phyloP scores from a whole-genome alignment of 768 basidiomycete species.

The Sporobolomyces phaffii region DNA sequence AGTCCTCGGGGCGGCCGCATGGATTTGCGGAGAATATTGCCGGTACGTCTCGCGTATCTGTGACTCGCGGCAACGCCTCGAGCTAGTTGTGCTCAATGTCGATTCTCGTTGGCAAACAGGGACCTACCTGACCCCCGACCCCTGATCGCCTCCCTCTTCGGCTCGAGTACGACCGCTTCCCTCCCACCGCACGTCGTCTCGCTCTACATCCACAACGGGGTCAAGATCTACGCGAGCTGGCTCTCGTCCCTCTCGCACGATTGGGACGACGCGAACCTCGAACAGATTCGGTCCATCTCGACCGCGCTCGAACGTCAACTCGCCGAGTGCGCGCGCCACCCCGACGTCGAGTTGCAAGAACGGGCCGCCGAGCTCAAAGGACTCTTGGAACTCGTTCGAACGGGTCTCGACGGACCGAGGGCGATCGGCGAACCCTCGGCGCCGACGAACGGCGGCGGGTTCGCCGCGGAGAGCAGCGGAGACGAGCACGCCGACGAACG shows the following conservation, averaged over 20 bases:
- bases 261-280: conserved; percentile 69
- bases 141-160: conserved; percentile 59
- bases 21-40: conserved; percentile 93
- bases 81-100: conserved; percentile 13
- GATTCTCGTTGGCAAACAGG: conserved; percentile 47
- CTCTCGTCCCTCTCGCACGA: conserved; percentile 64
- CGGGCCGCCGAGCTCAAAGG: conserved; percentile 53
- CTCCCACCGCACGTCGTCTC: conserved; percentile 63
- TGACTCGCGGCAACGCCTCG: conserved; percentile 10
- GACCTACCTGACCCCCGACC: conserved; percentile 73
- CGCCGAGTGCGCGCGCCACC: conserved; percentile 56
- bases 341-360: conserved; percentile 86
- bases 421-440: neutral
- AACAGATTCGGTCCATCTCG: conserved; percentile 61
- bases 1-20: conserved; percentile 87
- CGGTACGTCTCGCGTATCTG: conserved; percentile 51
- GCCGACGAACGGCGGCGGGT: neutral
- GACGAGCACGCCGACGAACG: neutral
- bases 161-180: conserved; percentile 55
- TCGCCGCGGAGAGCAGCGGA: neutral
- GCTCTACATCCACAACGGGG: conserved; percentile 72
- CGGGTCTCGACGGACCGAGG: conserved; percentile 41
- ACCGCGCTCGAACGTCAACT: conserved; percentile 60
- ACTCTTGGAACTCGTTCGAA: conserved; percentile 42
- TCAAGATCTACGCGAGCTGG: conserved; percentile 85